phyloP scores from a whole-genome alignment of 257 asterid species.

The Nicotiana attenuata region DNA sequence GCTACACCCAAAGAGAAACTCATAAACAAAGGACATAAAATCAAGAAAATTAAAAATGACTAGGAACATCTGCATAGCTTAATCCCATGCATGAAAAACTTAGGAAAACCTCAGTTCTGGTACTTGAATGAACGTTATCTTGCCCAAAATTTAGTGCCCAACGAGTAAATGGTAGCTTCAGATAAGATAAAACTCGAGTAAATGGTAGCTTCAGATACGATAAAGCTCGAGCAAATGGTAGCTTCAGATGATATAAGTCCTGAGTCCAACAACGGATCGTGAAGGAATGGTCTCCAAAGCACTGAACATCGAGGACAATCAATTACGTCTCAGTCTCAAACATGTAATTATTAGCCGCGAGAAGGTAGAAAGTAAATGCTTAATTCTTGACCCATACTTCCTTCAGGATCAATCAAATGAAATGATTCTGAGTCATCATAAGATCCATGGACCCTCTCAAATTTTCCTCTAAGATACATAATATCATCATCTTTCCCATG shows the following conservation, averaged over 20 bases:
- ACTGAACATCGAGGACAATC: not conserved
- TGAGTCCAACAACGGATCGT: too few species aligned
- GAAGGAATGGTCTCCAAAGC: too few species aligned
- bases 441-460: constrained; percentile 44
- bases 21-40: not conserved
- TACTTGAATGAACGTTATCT: not conserved
- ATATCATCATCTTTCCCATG: constrained; percentile 32
- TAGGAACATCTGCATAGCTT: not conserved
- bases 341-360: not conserved
- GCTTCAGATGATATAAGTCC: too few species aligned
- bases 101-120: not conserved
- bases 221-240: too few species aligned
- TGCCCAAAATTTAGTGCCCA: not conserved
- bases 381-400: constrained; percentile 43
- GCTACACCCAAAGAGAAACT: constrained; percentile 5
- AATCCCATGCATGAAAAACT: not conserved
- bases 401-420: constrained; percentile 58
- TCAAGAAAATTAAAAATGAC: not conserved
- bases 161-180: too few species aligned
- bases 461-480: constrained; percentile 54
- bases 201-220: too few species aligned
- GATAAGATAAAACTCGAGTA: too few species aligned
- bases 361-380: constrained; percentile 48
- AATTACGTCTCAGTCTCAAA: not conserved
- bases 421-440: constrained; percentile 41